These are phyloP conservation scores for Wickerhamiella occidentalis DNA, from an alignment of 805 yeast genomes.

Conservation along the genomic window DNA sequence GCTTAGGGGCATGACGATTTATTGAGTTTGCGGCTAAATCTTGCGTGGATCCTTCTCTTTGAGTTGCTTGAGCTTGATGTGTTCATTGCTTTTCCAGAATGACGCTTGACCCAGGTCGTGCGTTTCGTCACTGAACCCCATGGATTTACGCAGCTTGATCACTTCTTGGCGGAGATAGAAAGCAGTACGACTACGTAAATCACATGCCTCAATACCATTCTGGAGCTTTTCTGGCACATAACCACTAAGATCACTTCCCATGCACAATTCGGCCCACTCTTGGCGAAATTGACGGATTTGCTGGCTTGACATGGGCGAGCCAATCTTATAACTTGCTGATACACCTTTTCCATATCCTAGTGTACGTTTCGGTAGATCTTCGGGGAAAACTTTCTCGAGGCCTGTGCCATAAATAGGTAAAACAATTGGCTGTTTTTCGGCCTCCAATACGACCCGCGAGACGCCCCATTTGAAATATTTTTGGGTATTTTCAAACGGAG, in stretches of 20 bases:
- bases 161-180: constrained; percentile 54
- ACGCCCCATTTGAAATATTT: constrained; percentile 95
- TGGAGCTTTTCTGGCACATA: constrained; percentile 54
- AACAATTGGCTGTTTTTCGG: constrained; percentile 71
- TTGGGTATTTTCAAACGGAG: constrained; percentile 77
- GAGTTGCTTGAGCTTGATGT: constrained; percentile 10
- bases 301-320: constrained; percentile 53
- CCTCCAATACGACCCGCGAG: constrained; percentile 67
- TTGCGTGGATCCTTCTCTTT: constrained; percentile 11
- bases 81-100: constrained; percentile 45
- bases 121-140: constrained; percentile 41
- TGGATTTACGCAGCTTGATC: constrained; percentile 13
- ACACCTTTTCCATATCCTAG: constrained; percentile 54
- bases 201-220: constrained; percentile 50
- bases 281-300: constrained; percentile 48
- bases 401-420: constrained; percentile 82
- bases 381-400: constrained; percentile 75
- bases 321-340: constrained; percentile 56
- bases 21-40: neutral
- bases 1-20: no score
- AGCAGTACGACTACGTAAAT: constrained; percentile 60
- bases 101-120: constrained; percentile 50
- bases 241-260: constrained; percentile 23
- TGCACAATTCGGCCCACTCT: constrained; percentile 52
- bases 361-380: constrained; percentile 42